Evolutionary conservation across 169 alveolate genomes (phyloP), one percentile per base, ranked within the genome.

Genomic region (Besnoitia besnoiti): DNA sequence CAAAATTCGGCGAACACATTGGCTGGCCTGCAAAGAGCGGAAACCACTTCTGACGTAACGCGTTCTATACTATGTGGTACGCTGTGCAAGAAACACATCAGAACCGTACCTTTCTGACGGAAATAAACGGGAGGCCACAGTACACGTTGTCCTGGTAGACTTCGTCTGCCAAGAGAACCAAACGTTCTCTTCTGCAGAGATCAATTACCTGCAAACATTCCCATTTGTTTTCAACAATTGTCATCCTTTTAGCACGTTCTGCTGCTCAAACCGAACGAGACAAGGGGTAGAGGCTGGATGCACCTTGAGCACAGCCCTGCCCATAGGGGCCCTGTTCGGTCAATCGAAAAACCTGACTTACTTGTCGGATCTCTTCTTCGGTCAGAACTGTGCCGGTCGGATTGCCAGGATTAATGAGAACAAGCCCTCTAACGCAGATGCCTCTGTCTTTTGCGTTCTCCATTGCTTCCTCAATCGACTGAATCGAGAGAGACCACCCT

Each of bases 111-210:
- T 96, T 96, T 85, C 97, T 94, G 92, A 96, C 94, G 10, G 97
- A 95, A 61, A 87, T 79, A 91, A 97, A 97, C 87, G 95, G 95
- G 40, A 90, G 94, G 42, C 84, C 94, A 14, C 94, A 92, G 93
- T 96, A 96, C 30, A 97, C 92, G 92, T 98, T 97, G 88, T 96
- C 98, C 90, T 98, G 97, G 93, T 97, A 98, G 55, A 97, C 98
- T 93, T 98, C 98, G 90, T 98, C 99, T 21, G 99, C 98, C 35
- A 98, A 90, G 50, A 98, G 89, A n/a, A 96, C 94, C 51, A 98
- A 92, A 82, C 94, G 91, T 47, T 97, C 94, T 24, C 95, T 95
- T 75, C 96, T 85, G 75, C 97, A 96, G 82, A 98, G 94, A 37
- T 90, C 88, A 39, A 97, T 92, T 42, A 97, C 93, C 87, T 96